Evolutionary conservation across 2,329 filamentous ascomycete genomes (phyloP).

Genomic region (Huntiella moniliformis): DNA sequence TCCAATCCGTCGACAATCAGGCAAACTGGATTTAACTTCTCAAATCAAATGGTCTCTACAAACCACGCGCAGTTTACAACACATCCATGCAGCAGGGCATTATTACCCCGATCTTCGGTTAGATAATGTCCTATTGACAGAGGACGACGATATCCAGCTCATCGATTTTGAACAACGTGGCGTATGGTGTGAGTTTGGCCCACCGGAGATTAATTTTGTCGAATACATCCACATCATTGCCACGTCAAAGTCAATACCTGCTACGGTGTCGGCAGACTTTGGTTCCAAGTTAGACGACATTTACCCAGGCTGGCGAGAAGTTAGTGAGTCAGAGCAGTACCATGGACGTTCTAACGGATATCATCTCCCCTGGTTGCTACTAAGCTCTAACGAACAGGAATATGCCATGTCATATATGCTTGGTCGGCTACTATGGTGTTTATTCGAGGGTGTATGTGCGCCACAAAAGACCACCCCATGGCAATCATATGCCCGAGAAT

Average conservation of each 20-base stretch:
- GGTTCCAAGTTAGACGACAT: slow-evolving; percentile 23
- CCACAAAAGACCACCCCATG: slow-evolving; percentile 37
- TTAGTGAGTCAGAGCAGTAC: slow-evolving; percentile 26
- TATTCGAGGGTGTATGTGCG: slow-evolving; percentile 40
- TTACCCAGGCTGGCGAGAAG: slow-evolving; percentile 27
- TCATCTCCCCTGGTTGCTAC: slow-evolving; percentile 36
- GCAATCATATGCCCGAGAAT: slow-evolving; percentile 39
- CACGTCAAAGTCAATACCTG: slow-evolving; percentile 27
- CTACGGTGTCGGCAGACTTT: slow-evolving; percentile 23
- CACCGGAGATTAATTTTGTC: slow-evolving; percentile 40
- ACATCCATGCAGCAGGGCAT: slow-evolving; percentile 19
- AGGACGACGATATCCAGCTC: slow-evolving; percentile 29
- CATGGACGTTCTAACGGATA: slow-evolving; percentile 30
- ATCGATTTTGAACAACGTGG: slow-evolving; percentile 45
- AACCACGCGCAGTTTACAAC: slow-evolving; percentile 30
- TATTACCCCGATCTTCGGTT: slow-evolving; percentile 42
- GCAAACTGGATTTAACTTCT: slow-evolving; percentile 22
- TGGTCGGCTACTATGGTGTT: slow-evolving; percentile 40
- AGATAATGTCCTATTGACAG: slow-evolving; percentile 38
- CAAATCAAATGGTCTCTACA: slow-evolving; percentile 36
- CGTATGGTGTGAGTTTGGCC: slow-evolving; percentile 42
- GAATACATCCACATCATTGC: slow-evolving; percentile 39
- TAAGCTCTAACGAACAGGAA: slow-evolving; percentile 33
- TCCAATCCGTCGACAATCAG: slow-evolving; percentile 30
- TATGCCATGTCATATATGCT: slow-evolving; percentile 44